Percentiles rank a stretch among this genome's conserved stretches.
phyloP scores from a whole-genome alignment of 1,139 yeast genomes.

The Candida sanyaensis region DNA sequence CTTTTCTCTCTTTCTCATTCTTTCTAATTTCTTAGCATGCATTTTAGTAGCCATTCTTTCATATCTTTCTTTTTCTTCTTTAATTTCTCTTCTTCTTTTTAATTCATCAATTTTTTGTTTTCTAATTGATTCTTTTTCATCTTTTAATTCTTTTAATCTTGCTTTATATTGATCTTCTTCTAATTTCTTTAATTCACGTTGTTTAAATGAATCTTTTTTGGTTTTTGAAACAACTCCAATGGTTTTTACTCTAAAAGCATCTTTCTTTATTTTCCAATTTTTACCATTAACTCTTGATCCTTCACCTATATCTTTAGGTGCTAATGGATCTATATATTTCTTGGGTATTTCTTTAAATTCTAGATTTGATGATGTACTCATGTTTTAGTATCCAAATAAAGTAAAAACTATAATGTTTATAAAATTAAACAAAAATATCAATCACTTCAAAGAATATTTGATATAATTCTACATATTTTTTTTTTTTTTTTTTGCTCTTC shows the following conservation, averaged over 20 bases:
- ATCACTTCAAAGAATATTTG: too few relatives aligned
- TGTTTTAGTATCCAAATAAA: conserved; percentile 5
- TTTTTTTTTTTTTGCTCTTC: too few relatives aligned
- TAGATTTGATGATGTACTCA: conserved; percentile 29
- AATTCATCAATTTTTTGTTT: conserved; percentile 52
- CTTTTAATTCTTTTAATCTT: conserved; percentile 56
- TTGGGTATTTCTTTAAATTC: conserved; percentile 29
- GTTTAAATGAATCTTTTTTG: conserved; percentile 23
- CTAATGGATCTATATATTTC: conserved; percentile 27
- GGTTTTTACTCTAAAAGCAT: conserved; percentile 47
- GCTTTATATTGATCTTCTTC: conserved; percentile 50
- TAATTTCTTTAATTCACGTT: conserved; percentile 37
- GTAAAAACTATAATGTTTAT: too few relatives aligned
- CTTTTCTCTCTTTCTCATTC: conserved; percentile 79
- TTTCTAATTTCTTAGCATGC: conserved; percentile 78
- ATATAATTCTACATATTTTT: too few relatives aligned
- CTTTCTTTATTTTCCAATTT: conserved; percentile 57
- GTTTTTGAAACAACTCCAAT: conserved; percentile 22
- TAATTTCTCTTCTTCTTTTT: conserved; percentile 66
- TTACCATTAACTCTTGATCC: conserved; percentile 56
- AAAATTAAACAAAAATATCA: too few relatives aligned
- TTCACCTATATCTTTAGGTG: conserved; percentile 33
- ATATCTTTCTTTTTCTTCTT: conserved; percentile 74
- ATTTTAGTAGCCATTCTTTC: conserved; percentile 69
- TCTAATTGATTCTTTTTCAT: conserved; percentile 60